Base-by-base conservation (phyloP, 2,329 filamentous ascomycete genomes). In the Aschersonia sp. region DNA sequence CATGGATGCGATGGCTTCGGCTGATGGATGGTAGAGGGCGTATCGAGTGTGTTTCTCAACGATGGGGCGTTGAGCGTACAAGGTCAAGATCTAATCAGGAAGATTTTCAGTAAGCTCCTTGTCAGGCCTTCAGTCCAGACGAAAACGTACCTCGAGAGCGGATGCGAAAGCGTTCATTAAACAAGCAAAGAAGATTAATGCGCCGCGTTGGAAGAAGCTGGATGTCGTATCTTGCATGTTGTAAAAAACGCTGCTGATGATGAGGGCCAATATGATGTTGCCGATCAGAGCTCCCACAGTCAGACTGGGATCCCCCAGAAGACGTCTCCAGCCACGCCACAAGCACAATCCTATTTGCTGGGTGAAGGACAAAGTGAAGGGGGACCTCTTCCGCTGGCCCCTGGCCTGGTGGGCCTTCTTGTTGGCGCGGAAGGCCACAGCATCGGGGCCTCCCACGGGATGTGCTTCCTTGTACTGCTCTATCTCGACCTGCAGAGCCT, bases 21-120 rank as follows among this genome's bases (percentile, higher is more conserved):
- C 84, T 8, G 84, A 88, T 0, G 89, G 87, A 58, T 94, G 89
- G 57, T 95, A 94, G 14, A 95, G 73, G 14, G 88, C 87, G 60
- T 94, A 95, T 49, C 84, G 79, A 48, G 74, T 69, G 56, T 95
- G 89, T 62, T 95, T 95, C 60, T 95, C 87, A 50, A 95, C 87
- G 56, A 95, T 94, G 1, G 85, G 84, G 39, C 89, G 83, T 74
- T 95, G 88, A 2, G 85, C 78, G 60, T 92, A 95, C 5, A 95
- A 73, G 0, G 85, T 88, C 35, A 92, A 65, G 59, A 95, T 92
- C 72, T 82, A 50, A 0, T 6, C 3, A 31, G 39, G 29, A 8
- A 37, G 12, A 2, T 8, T 9, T 9, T 37, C 5, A 37, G 35
- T 37, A 12, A 37, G 8, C 8, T 9, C 8, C 35, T 37, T 12